These are phyloP conservation scores for Ceratocystis ficicola DNA, from an alignment of 2,329 filamentous ascomycete species.

Conservation along the genomic window DNA sequence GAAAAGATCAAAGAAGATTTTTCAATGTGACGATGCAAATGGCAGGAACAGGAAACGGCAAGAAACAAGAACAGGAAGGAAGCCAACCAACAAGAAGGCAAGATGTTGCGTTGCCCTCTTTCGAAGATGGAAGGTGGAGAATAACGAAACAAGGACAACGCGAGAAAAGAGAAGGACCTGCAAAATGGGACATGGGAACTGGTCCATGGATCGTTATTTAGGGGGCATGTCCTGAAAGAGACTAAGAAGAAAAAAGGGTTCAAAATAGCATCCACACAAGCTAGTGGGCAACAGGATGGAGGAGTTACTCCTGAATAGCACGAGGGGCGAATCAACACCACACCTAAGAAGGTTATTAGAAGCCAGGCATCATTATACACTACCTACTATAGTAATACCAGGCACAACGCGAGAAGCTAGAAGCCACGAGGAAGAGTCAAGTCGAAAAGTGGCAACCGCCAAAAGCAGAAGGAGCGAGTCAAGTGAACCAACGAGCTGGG, in stretches of 20 bases:
- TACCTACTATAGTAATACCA: background rate
- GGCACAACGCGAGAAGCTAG: background rate
- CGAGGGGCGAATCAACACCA: no score
- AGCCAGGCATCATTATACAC: background rate
- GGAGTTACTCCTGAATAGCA: background rate
- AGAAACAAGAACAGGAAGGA: background rate
- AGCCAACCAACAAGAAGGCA: background rate
- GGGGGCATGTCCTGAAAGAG: background rate
- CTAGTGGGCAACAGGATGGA: background rate
- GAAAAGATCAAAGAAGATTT: background rate
- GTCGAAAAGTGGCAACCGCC: no score
- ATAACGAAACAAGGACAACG: background rate
- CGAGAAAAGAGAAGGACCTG: background rate
- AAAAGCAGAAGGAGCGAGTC: no score
- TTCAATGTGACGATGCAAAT: background rate
- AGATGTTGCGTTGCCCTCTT: background rate
- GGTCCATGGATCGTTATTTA: background rate
- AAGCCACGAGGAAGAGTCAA: background rate
- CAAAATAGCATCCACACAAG: background rate
- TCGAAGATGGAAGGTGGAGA: slow-evolving; percentile 4
- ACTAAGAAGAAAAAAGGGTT: background rate
- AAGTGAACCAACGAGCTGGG: no score
- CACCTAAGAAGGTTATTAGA: no score
- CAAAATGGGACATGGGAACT: background rate
- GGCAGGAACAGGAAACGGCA: background rate